Conservation (phyloP, 108 stramenopile genomes). For the Nitzschia sp. region DNA sequence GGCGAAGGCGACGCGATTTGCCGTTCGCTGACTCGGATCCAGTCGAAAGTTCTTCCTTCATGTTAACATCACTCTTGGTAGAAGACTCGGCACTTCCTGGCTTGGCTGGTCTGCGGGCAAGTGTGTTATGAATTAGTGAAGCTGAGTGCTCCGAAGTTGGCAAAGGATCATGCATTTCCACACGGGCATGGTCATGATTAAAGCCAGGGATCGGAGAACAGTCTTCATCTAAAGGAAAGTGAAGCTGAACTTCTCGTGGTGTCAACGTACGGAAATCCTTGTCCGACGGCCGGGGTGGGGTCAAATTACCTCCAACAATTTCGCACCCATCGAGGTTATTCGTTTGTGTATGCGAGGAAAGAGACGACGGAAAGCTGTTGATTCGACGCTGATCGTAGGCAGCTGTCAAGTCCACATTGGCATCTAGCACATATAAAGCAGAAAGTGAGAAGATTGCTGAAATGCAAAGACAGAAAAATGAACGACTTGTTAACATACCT, state of each 20-base stretch:
- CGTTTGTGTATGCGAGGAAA: conserved; percentile 28
- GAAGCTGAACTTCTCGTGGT: conserved; percentile 44
- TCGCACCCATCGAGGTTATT: conserved; percentile 23
- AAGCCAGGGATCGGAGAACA: conserved; percentile 55
- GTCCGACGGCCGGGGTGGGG: not conserved
- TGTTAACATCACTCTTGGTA: not conserved
- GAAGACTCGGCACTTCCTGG: not conserved
- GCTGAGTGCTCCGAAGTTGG: not conserved
- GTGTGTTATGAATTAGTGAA: not conserved
- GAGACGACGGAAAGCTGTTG: conserved; percentile 34
- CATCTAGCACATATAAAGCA: not conserved
- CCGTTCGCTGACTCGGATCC: conserved; percentile 30
- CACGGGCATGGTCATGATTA: conserved; percentile 6
- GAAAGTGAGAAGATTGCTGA: too few relatives aligned
- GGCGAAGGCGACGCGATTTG: conserved; percentile 50
- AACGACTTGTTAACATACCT: not conserved
- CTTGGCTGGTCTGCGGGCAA: not conserved
- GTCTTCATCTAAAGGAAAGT: conserved; percentile 44
- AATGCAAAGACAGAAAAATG: too few relatives aligned
- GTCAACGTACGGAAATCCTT: conserved; percentile 11
- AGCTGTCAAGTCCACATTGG: conserved; percentile 20
- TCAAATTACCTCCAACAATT: not conserved
- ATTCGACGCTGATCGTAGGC: conserved; percentile 28
- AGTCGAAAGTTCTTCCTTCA: conserved; percentile 1
- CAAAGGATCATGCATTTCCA: not conserved